Evolutionary conservation across 1,284 basidiomycete species (phyloP), one percentile per base, ranked within the genome.

Genomic region (Leccinum fuscescens): DNA sequence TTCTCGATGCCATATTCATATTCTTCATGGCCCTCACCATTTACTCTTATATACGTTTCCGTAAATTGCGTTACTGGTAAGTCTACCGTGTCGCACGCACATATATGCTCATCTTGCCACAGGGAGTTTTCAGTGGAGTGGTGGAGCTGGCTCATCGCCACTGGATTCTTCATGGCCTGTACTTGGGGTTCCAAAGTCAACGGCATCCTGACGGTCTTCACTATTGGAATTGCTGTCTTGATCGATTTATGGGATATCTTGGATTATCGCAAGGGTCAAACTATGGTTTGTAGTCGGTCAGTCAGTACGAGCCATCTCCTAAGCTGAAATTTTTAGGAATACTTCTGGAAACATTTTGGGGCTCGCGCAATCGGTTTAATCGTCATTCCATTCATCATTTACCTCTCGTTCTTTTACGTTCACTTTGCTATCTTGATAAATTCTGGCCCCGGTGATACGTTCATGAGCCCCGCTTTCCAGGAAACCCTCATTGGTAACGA

Each of bases 151-250:
- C 82, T 99, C 50, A 74, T 92, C 42, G 83, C 90, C 1, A 98
- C 97, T 1, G 97, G 97, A 37, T 82, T 92, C 54, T 94, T 91
- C 73, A 92, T 99, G 82, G 94, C 95, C 33, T 92, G 94, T 73
- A 95, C 96, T 3, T 92, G 98, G 82, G 94, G 93, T 17, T 97
- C 96, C 74, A 99, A 99, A 78, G 96, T 99, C 79, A 98, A 98
- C 67, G 97, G 97, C 55, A 82, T 99, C 58, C 83, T 99, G 64
- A 96, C 94, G 1, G 98, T 99, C 63, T 66, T 88, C 52, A 88
- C 93, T 17, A 88, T 99, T 65, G 97, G 97, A 1, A 81, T 90
- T 42, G 96, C 96, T 4, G 97, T 99, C 48, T 74, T 92, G 27
- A 86, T 95, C 66, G 97, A 99, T 72, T 81, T 99, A 12, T 99